phyloP scores from a whole-genome alignment of 441 rosid genomes.

The Aleurites moluccanus region DNA sequence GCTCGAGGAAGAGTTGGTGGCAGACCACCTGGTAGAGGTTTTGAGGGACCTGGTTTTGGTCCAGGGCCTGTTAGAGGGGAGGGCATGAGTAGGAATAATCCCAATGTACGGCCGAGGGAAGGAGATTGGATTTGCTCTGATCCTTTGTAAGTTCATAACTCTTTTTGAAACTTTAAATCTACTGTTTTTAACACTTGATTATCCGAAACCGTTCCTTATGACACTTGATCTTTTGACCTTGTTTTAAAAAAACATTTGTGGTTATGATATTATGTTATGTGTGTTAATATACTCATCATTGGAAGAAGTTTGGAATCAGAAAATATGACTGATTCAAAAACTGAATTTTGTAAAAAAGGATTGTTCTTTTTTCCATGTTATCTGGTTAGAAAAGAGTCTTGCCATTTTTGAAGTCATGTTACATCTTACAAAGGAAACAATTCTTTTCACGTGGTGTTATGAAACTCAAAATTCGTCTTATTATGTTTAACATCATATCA shows the following conservation, averaged over 20 bases:
- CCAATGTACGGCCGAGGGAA: constrained; percentile 85
- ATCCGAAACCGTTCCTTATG: background rate
- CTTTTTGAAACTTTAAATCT: background rate
- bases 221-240: background rate
- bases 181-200: background rate
- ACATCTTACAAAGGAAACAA: background rate
- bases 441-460: background rate
- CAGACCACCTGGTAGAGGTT: constrained; percentile 62
- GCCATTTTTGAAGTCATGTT: background rate
- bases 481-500: background rate
- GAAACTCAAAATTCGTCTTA: background rate
- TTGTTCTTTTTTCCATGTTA: background rate
- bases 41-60: constrained; percentile 63
- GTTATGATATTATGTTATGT: constrained; percentile 1
- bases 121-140: constrained; percentile 87
- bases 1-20: constrained; percentile 63
- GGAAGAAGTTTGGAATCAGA: constrained; percentile 3
- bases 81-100: constrained; percentile 49
- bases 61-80: constrained; percentile 57
- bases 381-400: background rate
- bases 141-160: constrained; percentile 53
- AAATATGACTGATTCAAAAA: background rate
- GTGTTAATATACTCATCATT: background rate
- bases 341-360: background rate
- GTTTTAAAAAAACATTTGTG: background rate